Evolutionary conservation across 495 filamentous ascomycete species (phyloP).

Genomic region (Viridothelium virens): DNA sequence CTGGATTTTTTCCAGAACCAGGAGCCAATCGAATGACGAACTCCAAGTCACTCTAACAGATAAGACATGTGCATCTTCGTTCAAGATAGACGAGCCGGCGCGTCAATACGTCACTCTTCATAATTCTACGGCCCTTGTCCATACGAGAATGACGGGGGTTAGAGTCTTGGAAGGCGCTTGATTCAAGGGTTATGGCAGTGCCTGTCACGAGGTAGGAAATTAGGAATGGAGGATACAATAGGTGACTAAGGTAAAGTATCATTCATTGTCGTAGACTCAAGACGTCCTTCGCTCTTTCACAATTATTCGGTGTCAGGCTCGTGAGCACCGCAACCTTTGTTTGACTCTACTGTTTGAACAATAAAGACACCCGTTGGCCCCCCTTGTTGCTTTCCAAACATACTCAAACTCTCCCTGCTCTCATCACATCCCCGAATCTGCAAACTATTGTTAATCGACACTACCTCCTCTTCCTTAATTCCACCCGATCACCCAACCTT

Average conservation of each 20-base stretch:
- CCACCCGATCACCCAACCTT: not conserved
- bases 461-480: not conserved
- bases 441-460: not conserved
- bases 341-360: conserved; percentile 1
- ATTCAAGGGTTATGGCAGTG: not conserved
- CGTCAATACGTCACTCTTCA: not conserved
- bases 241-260: not conserved
- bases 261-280: conserved; percentile 5
- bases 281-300: not conserved
- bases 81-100: not conserved
- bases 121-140: not conserved
- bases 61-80: not conserved
- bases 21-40: conserved; percentile 4
- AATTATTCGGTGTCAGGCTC: not conserved
- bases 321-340: not conserved
- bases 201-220: not conserved
- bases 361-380: not conserved
- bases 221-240: not conserved
- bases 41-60: not conserved
- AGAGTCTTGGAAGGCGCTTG: conserved; percentile 1
- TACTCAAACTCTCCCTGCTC: not conserved
- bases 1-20: not conserved
- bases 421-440: not conserved
- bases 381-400: not conserved
- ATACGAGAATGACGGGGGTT: not conserved